Evolutionary conservation across 139 green algal species (phyloP).

Genomic region (Yamagishiella unicocca): DNA sequence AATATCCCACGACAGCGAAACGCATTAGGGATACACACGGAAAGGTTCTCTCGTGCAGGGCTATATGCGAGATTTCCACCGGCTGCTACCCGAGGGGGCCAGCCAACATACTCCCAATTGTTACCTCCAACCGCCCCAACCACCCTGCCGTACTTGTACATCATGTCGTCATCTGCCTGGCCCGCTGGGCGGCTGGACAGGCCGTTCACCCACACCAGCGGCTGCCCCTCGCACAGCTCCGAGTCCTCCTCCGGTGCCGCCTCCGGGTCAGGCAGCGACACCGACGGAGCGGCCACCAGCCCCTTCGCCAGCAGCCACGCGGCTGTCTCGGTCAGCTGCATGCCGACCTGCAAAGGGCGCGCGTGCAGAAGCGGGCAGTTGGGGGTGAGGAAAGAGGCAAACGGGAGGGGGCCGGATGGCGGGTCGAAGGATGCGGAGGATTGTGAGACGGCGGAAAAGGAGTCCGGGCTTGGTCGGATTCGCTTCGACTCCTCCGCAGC

Average conservation of each 20-base stretch:
- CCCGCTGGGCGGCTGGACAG: neutral
- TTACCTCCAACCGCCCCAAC: neutral
- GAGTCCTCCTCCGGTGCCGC: neutral
- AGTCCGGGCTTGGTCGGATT: no score
- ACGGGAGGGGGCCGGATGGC: neutral
- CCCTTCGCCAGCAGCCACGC: slow-evolving; percentile 57
- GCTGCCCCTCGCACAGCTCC: neutral
- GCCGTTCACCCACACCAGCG: slow-evolving; percentile 63
- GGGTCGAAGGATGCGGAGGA: neutral
- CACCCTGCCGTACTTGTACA: slow-evolving; percentile 42
- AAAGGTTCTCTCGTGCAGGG: no score
- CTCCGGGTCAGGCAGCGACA: neutral
- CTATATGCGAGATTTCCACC: no score
- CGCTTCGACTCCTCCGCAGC: no score
- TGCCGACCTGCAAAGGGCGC: slow-evolving; percentile 49
- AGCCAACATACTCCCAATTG: no score
- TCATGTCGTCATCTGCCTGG: slow-evolving; percentile 46
- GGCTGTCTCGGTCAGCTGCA: slow-evolving; percentile 55
- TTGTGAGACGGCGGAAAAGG: no score
- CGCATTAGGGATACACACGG: no score
- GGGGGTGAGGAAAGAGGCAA: neutral
- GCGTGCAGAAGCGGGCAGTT: neutral
- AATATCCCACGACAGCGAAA: no score
- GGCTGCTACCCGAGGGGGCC: no score
- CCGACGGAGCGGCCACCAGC: slow-evolving; percentile 32